A percentile compares a stretch with the other conserved stretches of the same genome.
Evolutionary conservation across 1,284 basidiomycete species (phyloP).

Genomic region (Apiotrichum brassicae): DNA sequence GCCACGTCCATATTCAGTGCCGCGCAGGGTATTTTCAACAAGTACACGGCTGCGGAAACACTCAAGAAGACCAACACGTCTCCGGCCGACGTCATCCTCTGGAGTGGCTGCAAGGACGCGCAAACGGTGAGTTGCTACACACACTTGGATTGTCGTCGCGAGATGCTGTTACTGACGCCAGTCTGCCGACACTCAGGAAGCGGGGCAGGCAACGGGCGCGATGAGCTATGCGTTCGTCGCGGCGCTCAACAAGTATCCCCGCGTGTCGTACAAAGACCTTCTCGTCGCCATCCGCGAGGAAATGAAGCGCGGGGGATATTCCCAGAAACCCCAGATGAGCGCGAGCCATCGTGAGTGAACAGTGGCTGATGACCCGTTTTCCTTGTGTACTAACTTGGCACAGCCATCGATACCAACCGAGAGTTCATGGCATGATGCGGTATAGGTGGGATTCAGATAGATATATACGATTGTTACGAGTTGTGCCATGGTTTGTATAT

Average conservation of each 20-base stretch:
- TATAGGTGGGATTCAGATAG: too few species aligned
- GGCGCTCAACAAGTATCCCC: slow-evolving; percentile 70
- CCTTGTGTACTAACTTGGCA: too few species aligned
- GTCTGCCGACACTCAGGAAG: slow-evolving; percentile 71
- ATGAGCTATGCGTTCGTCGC: slow-evolving; percentile 55
- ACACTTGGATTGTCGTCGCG: not conserved
- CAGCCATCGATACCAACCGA: slow-evolving; percentile 29
- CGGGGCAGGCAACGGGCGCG: slow-evolving; percentile 75
- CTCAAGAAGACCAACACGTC: slow-evolving; percentile 56
- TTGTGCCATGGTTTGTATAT: too few species aligned
- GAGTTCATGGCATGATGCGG: slow-evolving; percentile 24
- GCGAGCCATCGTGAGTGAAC: not conserved
- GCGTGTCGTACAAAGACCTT: slow-evolving; percentile 75
- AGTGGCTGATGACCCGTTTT: too few species aligned
- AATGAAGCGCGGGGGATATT: slow-evolving; percentile 57
- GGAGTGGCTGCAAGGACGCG: slow-evolving; percentile 85
- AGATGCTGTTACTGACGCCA: slow-evolving; percentile 10
- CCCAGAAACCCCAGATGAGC: slow-evolving; percentile 71
- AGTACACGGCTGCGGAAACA: slow-evolving; percentile 26
- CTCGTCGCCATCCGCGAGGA: slow-evolving; percentile 59
- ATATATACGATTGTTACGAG: too few species aligned
- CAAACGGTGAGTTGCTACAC: slow-evolving; percentile 67
- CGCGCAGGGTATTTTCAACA: slow-evolving; percentile 15
- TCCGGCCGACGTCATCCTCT: slow-evolving; percentile 62
- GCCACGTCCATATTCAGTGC: slow-evolving; percentile 50